Conservation (phyloP, 2,329 filamentous ascomycete species). For the Fusarium dlaminii region DNA sequence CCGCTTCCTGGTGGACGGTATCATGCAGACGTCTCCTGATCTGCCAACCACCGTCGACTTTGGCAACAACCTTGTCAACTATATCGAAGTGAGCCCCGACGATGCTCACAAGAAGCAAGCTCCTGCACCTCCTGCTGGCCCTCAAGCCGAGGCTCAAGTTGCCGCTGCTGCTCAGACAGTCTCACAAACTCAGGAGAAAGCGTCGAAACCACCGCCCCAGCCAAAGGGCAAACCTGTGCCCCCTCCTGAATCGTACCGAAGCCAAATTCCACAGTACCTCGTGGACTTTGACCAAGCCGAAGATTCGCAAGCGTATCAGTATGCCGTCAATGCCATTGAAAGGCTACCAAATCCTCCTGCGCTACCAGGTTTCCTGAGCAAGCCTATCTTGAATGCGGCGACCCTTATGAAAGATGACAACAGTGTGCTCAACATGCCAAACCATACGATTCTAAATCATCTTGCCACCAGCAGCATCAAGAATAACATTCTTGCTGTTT, state of each 20-base stretch:
- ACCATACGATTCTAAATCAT: slow-evolving; percentile 96
- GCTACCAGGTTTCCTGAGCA: slow-evolving; percentile 89
- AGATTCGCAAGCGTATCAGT: slow-evolving; percentile 77
- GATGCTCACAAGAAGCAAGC: slow-evolving; percentile 58
- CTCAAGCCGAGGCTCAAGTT: slow-evolving; percentile 38
- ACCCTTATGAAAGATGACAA: slow-evolving; percentile 97
- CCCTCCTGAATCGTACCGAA: slow-evolving; percentile 71
- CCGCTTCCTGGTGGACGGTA: slow-evolving; percentile 93
- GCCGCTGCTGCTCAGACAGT: slow-evolving; percentile 14
- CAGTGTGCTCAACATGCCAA: slow-evolving; percentile 95
- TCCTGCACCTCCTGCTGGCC: slow-evolving; percentile 46
- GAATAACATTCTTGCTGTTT: slow-evolving; percentile 93
- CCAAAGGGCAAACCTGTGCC: slow-evolving; percentile 65
- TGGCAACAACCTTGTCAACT: slow-evolving; percentile 97
- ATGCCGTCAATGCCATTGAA: slow-evolving; percentile 78
- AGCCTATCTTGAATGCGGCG: slow-evolving; percentile 91
- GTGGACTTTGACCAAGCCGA: slow-evolving; percentile 87
- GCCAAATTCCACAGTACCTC: slow-evolving; percentile 83
- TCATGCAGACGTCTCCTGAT: slow-evolving; percentile 88
- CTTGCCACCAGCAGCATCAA: slow-evolving; percentile 98
- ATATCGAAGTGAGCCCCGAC: slow-evolving; percentile 89
- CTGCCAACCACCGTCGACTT: slow-evolving; percentile 97
- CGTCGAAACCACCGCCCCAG: slow-evolving; percentile 37
- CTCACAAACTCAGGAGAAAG: slow-evolving; percentile 12
- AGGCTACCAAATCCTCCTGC: slow-evolving; percentile 85